Base-by-base conservation (phyloP, 352 stramenopile species). In the Lagenidium giganteum region DNA sequence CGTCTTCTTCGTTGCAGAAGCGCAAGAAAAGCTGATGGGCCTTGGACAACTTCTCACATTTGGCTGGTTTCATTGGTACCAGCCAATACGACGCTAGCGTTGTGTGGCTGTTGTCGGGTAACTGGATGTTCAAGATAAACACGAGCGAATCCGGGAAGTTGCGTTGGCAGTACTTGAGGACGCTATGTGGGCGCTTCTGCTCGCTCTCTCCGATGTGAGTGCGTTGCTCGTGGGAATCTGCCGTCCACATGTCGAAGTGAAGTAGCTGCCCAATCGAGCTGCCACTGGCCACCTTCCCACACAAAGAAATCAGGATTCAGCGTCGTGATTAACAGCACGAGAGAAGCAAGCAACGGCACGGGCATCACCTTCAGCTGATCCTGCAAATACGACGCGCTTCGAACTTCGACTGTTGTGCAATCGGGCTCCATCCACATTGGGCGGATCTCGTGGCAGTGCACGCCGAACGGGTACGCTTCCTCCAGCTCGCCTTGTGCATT, bases 81-180 rank as follows among this genome's bases (percentile, higher is more conserved):
- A 85, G 67, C 74, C 70, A 95, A 57, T 93, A 94, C 20, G 68
- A 58, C 37, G 94, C 83, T 12, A 91, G 49, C 49, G 67, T 79
- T 36, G 87, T 57, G 45, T 86, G 82, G 12, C 83, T 67, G 1
- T 65, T 50, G 23, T 83, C 86, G 1, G 83, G 85, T 8, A 95
- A 52, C 51, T 88, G 63, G 22, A 95, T 70, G 52, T 94, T 94
- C 40, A 95, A 57, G n/a, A 94, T 57, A 48, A 95, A 93, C 21
- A 95, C 66, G 26, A 85, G 80, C 39, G 75, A 70, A 38, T 79
- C 54, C 0, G 66, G 60, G 44, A 71, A 67, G n/a, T 70, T 54
- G 7, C 67, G 39, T 3, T 40, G 42, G 25, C 70, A 85, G 35
- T 70, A 70, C 16, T 42, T 54, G 23, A 86, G 38, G 23, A 91